Conservation (phyloP, 495 filamentous ascomycete species). For the Astrothelium subdiscretum region DNA sequence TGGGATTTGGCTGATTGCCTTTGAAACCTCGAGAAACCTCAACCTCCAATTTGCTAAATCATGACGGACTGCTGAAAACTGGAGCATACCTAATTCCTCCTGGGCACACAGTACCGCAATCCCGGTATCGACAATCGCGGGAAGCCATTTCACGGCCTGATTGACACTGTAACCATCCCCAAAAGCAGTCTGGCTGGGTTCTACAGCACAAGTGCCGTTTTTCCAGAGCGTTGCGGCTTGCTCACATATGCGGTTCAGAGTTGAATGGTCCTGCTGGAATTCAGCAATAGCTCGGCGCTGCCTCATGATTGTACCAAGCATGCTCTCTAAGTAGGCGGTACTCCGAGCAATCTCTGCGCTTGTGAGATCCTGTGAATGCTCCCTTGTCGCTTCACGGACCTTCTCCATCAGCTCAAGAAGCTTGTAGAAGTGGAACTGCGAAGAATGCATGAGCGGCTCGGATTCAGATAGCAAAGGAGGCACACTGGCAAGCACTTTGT, state of each 20-base stretch:
- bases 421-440: conserved; percentile 69
- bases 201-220: background rate
- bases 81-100: conserved; percentile 17
- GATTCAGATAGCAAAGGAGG: conserved; percentile 30
- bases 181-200: background rate
- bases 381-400: conserved; percentile 49
- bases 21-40: background rate
- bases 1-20: background rate
- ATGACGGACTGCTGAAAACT: conserved; percentile 8
- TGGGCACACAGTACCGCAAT: conserved; percentile 18
- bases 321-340: conserved; percentile 68
- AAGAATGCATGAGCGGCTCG: conserved; percentile 21
- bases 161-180: background rate
- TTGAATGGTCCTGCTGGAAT: background rate
- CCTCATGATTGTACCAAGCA: conserved; percentile 53
- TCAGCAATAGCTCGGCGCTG: conserved; percentile 50
- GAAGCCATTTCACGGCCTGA: conserved; percentile 13
- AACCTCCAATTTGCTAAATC: background rate
- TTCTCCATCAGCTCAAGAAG: conserved; percentile 57
- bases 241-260: background rate
- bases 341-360: conserved; percentile 64
- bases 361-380: conserved; percentile 76
- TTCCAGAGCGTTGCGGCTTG: background rate
- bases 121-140: conserved; percentile 9
- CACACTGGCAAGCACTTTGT: conserved; percentile 45